Base-by-base conservation (phyloP, 352 stramenopile species). In the Detonula confervacea region DNA sequence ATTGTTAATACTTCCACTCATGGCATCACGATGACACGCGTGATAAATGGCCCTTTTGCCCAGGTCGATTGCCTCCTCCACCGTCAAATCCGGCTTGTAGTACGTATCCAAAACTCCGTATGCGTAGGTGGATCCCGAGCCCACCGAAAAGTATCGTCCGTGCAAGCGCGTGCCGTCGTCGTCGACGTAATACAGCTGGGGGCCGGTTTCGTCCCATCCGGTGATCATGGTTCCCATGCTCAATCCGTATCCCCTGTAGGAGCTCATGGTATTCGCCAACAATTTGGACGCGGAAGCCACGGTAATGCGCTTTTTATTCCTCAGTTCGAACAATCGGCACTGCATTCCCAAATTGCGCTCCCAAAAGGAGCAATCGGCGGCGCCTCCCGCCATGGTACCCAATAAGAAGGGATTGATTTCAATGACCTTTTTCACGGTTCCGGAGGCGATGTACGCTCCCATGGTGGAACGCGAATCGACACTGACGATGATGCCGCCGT, bases 331-430 rank as follows among this genome's bases (percentile, higher is more conserved):
- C 91, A 99, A 94, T 61, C 95, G 92, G 77, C 93, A 97, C 75
- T 97, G 91, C 75, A 92, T 97, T 11, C 97, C 97, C 39, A 99
- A 87, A 87, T 99, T 99, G 18, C 97, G 94, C 84, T 99, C 97
- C 97, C 97, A 99, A 84, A 98, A 99, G 80, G 97, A 96, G 82
- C 98, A 99, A 90, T 99, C 98, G 16, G 96, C 97, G 29, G 98
- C 98, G 63, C 97, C 97, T 52, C 98, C 98, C 16, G 98, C 97
- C 88, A 99, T 98, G 49, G 98, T 99, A 44, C 97, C 97, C 0
- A 99, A 90, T 44, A 99, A 96, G 84, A 99, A 99, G 24, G 98
- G 97, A 90, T 99, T 99, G 90, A 99, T 99, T 88, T 98, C 95
- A 90, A 99, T 99, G 16, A 99, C 93, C 90, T 99, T 99, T 84